Conservation (phyloP, 225 moss, liverwort and hornwort genomes). For the Takakia lepidozioides region DNA sequence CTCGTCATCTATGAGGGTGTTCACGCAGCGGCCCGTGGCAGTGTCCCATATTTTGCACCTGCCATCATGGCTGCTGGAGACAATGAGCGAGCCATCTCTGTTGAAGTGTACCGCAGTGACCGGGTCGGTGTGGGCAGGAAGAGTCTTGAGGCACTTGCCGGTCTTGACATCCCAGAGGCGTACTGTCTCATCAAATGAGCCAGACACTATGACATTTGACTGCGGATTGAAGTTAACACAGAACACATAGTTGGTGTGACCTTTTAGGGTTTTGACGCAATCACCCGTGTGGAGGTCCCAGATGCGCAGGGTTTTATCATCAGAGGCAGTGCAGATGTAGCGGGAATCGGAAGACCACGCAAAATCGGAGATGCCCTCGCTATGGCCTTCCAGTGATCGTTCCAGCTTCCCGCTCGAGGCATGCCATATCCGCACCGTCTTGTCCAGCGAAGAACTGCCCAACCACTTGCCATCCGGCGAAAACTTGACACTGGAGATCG, state of each 20-base stretch:
- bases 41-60: conserved; percentile 96
- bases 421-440: conserved; percentile 70
- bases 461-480: conserved; percentile 93
- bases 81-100: conserved; percentile 84
- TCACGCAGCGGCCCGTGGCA: conserved; percentile 81
- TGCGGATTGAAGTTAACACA: conserved; percentile 98
- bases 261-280: conserved; percentile 85
- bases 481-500: conserved; percentile 89
- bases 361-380: conserved; percentile 91
- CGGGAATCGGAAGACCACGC: conserved; percentile 93
- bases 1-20: conserved; percentile 85
- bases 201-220: conserved; percentile 87
- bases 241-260: conserved; percentile 92
- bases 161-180: conserved; percentile 97
- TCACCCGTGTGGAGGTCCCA: conserved; percentile 86
- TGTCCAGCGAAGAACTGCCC: conserved; percentile 92
- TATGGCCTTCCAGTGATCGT: conserved; percentile 79
- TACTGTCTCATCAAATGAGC: conserved; percentile 95
- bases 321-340: conserved; percentile 87
- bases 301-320: conserved; percentile 84
- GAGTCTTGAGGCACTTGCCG: conserved; percentile 79
- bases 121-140: conserved; percentile 96
- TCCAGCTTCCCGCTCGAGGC: conserved; percentile 60
- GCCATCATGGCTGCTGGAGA: conserved; percentile 92
- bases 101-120: conserved; percentile 97